Base-by-base conservation (phyloP, 495 filamentous ascomycete genomes). In the Neohortaea acidophila region DNA sequence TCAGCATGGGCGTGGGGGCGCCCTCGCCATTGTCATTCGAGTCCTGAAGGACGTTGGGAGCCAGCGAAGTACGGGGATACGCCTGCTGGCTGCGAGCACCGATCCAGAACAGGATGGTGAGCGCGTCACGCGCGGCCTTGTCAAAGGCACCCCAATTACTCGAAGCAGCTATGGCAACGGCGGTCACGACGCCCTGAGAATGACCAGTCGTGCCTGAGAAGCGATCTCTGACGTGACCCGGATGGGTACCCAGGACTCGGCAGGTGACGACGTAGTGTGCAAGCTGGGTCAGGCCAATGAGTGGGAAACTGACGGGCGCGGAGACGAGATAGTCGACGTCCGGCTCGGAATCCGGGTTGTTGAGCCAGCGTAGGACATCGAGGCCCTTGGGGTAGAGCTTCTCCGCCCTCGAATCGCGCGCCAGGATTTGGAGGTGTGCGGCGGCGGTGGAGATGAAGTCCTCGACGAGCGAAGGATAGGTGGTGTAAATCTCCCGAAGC, bases 101-200 rank as follows among this genome's bases (percentile, higher is more conserved):
- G 47, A 99, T 96, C 91, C 89, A 99, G 66, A 99, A 99, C n/a
- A 99, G 79, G 42, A 91, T 79, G 5, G 78, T 91, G 39, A 99
- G 63, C 1, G 86, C 79, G 51, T 80, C 70, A 36, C 69, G 78
- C 23, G 84, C 68, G 22, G 77, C 69, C 50, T 79, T 72, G 25
- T 81, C 71, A 51, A 91, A 96, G 1, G 79, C 80, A 43, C 91
- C 81, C 91, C 91, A 96, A 30, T 72, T 77, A 45, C 80, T 75
- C 7, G 84, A 78, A 2, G 84, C 78, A 3, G 91, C 80, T 36
- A 91, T 89, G 21, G 77, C 83, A n/a, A 86, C 86, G 11, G 91
- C 89, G 11, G 86, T 81, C 39, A 99, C 77, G 13, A 99, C 71
- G 49, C 91, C 91, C 54, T 99, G 91, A 1, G 91, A 99, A 59